A percentile compares a stretch with the other conserved stretches of the same genome.
Conservation (phyloP, 768 basidiomycete genomes). For the Suillus hirtellus region DNA sequence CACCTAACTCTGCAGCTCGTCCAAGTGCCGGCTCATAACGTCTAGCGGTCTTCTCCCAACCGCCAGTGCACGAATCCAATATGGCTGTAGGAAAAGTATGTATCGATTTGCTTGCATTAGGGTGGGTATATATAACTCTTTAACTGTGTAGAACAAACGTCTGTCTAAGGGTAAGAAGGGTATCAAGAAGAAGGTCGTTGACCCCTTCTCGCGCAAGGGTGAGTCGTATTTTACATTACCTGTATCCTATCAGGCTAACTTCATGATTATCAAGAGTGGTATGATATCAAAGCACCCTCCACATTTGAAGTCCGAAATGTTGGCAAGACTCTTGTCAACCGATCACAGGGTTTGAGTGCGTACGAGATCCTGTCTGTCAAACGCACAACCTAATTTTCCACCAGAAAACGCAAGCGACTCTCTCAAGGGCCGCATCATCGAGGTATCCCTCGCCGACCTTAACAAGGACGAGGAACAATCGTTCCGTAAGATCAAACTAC, state of each 20-base stretch:
- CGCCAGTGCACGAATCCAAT: constrained; percentile 42
- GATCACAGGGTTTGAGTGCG: constrained; percentile 97
- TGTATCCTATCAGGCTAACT: constrained; percentile 8
- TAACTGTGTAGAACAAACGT: constrained; percentile 80
- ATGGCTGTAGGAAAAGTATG: constrained; percentile 92
- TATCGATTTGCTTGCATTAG: constrained; percentile 6
- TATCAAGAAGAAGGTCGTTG: constrained; percentile 99
- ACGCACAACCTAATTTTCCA: constrained; percentile 17
- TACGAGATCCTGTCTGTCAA: constrained; percentile 20
- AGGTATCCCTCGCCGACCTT: constrained; percentile 94
- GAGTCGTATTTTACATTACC: constrained; percentile 16
- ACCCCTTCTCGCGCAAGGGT: constrained; percentile 99
- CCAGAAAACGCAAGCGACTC: constrained; percentile 98
- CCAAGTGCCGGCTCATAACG: constrained; percentile 46
- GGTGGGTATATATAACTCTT: not conserved
- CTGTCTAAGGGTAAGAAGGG: constrained; percentile 98
- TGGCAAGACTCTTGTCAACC: constrained; percentile 98
- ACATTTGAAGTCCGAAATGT: constrained; percentile 96
- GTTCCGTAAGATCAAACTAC: constrained; percentile 99
- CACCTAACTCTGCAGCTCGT: constrained; percentile 47
- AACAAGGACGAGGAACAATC: constrained; percentile 99
- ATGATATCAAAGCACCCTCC: constrained; percentile 97
- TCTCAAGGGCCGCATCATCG: constrained; percentile 93
- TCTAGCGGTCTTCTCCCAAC: constrained; percentile 40
- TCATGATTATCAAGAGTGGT: constrained; percentile 75